Conservation (phyloP, 225 moss, liverwort and hornwort genomes). For the Pseudoscleropodium purum region DNA sequence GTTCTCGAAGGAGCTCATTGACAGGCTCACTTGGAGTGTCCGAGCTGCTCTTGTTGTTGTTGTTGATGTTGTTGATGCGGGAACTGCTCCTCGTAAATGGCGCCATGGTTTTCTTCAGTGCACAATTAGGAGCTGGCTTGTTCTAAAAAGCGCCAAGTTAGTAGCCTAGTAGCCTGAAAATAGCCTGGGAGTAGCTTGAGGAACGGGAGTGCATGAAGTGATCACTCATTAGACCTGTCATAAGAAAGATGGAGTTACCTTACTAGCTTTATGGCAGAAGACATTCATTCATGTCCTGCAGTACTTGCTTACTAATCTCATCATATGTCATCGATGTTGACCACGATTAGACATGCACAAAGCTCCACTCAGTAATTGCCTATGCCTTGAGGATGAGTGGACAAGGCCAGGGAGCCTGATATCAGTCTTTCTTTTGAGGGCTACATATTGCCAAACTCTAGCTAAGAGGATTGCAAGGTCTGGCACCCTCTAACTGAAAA, state of each 20-base stretch:
- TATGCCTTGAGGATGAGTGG: not conserved
- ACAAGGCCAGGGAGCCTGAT: not conserved
- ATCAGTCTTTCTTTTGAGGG: not conserved
- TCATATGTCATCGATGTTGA: not conserved
- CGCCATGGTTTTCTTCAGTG: not conserved
- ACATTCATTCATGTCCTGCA: not conserved
- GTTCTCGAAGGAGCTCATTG: not conserved
- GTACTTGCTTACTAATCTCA: not conserved
- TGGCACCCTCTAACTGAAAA: not conserved
- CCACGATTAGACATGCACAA: not conserved
- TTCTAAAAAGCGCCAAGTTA: too few species aligned
- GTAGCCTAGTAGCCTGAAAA: not conserved
- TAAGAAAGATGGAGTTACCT: not conserved
- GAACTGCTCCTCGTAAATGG: not conserved
- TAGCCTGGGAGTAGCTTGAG: too few species aligned
- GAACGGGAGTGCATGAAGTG: not conserved
- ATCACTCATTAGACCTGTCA: not conserved
- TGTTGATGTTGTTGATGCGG: not conserved
- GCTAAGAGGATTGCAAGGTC: not conserved
- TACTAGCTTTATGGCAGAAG: not conserved
- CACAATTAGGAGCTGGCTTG: not conserved
- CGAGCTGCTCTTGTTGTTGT: not conserved
- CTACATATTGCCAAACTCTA: not conserved
- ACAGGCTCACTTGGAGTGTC: not conserved
- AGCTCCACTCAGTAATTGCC: not conserved